These are phyloP conservation scores for Cicer chorassanicum DNA, from an alignment of 306 rosid species.

Conservation along the genomic window DNA sequence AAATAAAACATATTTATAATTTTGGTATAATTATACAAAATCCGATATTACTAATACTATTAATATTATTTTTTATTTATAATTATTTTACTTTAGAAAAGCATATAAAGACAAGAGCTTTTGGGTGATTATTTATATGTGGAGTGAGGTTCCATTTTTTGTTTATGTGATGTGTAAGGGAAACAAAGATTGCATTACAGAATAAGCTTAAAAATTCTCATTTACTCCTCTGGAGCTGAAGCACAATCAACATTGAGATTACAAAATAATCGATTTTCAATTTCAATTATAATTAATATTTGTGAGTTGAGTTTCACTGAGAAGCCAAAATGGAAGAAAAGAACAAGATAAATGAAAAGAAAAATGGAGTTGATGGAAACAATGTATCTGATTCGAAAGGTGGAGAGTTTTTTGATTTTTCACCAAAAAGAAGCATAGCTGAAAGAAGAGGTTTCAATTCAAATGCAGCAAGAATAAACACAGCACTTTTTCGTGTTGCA, in stretches of 20 bases:
- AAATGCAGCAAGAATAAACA: conserved; percentile 55
- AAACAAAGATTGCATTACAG: conserved; percentile 28
- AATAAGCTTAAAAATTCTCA: neutral
- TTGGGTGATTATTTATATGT: conserved; percentile 1
- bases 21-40: too few species aligned
- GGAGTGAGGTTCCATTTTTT: neutral
- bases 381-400: neutral
- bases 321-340: conserved; percentile 6
- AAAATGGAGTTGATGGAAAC: neutral
- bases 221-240: conserved; percentile 46
- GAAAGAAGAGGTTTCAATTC: conserved; percentile 76
- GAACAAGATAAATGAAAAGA: neutral
- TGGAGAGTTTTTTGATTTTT: neutral
- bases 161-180: neutral
- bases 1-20: too few species aligned
- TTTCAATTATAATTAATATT: neutral
- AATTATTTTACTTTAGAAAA: too few species aligned
- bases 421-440: conserved; percentile 54
- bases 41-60: too few species aligned
- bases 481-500: conserved; percentile 43
- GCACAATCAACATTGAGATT: conserved; percentile 3
- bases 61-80: too few species aligned
- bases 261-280: neutral
- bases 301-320: neutral
- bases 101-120: too few species aligned